Evolutionary conservation across 805 yeast genomes (phyloP).

Genomic region (Jamesozyma spencerorum): DNA sequence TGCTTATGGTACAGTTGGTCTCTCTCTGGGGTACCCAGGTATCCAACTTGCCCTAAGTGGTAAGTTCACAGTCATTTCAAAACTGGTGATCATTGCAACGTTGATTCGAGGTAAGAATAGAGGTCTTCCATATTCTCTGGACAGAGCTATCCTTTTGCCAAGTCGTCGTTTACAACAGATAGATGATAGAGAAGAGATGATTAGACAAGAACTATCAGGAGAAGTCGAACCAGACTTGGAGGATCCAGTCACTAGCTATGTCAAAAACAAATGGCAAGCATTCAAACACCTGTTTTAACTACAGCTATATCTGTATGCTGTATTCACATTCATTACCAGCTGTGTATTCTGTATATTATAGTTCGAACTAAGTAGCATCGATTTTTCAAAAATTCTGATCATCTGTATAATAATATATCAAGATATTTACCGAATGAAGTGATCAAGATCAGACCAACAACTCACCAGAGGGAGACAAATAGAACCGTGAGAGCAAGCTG

Average conservation of each 20-base stretch:
- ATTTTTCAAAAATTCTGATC: too few species aligned
- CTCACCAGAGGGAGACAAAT: too few species aligned
- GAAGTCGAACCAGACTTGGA: conserved; percentile 1
- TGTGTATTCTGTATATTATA: too few species aligned
- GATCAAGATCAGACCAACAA: too few species aligned
- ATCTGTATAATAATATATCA: too few species aligned
- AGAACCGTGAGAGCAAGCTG: too few species aligned
- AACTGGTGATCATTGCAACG: conserved; percentile 76
- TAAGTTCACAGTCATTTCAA: conserved; percentile 62
- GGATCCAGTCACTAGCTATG: conserved; percentile 23
- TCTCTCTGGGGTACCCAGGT: conserved; percentile 73
- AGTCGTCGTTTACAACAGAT: conserved; percentile 51
- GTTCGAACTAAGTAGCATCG: too few species aligned
- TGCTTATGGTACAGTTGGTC: conserved; percentile 94
- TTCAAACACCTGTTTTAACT: background rate
- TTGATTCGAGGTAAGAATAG: conserved; percentile 93
- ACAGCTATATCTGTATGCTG: too few species aligned
- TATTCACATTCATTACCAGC: too few species aligned
- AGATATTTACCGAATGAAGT: too few species aligned
- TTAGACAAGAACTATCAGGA: background rate
- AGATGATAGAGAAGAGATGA: conserved; percentile 45
- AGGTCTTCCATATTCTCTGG: conserved; percentile 87
- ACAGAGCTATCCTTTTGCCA: conserved; percentile 85
- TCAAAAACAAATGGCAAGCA: conserved; percentile 4
- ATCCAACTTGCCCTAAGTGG: conserved; percentile 63